Percentiles rank a stretch among this genome's conserved stretches.
Evolutionary conservation across 768 basidiomycete genomes (phyloP).

Genomic region (Lactarius evosmus): DNA sequence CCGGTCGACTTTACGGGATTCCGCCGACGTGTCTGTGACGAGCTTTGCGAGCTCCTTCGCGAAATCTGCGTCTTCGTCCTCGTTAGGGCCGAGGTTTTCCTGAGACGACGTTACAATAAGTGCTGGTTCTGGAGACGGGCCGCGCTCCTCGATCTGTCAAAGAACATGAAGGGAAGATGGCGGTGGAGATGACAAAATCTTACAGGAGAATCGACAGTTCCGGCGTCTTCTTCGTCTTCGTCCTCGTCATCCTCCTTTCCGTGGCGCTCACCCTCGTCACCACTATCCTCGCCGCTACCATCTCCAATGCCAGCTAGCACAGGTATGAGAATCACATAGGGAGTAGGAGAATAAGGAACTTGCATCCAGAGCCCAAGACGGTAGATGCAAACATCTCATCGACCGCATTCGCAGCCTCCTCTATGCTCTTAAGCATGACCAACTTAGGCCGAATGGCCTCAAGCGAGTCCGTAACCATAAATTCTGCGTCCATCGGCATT

Average conservation of each 20-base stretch:
- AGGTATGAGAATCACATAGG: slow-evolving; percentile 24
- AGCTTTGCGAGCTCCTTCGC: slow-evolving; percentile 94
- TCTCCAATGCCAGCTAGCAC: slow-evolving; percentile 38
- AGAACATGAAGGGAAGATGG: not conserved
- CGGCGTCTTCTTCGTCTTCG: slow-evolving; percentile 53
- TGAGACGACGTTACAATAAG: slow-evolving; percentile 68
- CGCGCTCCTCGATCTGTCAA: slow-evolving; percentile 59
- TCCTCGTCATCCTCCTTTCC: slow-evolving; percentile 63
- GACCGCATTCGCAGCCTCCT: slow-evolving; percentile 83
- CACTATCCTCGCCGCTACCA: slow-evolving; percentile 57
- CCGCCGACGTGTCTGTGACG: slow-evolving; percentile 81
- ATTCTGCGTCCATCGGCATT: slow-evolving; percentile 97
- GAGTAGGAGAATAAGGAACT: slow-evolving; percentile 28
- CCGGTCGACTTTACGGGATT: slow-evolving; percentile 83
- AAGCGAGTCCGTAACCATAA: slow-evolving; percentile 92
- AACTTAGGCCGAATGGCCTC: slow-evolving; percentile 90
- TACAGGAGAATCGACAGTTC: slow-evolving; percentile 52
- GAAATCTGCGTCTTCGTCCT: slow-evolving; percentile 91
- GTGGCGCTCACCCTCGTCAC: slow-evolving; percentile 44
- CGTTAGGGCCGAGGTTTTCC: slow-evolving; percentile 76
- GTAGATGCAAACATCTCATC: slow-evolving; percentile 82
- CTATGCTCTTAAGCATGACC: slow-evolving; percentile 63
- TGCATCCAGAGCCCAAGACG: slow-evolving; percentile 58
- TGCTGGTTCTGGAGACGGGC: slow-evolving; percentile 74
- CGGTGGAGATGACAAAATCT: slow-evolving; percentile 28